These are phyloP conservation scores for Esteya vermicola DNA, from an alignment of 2,329 filamentous ascomycete genomes.

Conservation along the genomic window DNA sequence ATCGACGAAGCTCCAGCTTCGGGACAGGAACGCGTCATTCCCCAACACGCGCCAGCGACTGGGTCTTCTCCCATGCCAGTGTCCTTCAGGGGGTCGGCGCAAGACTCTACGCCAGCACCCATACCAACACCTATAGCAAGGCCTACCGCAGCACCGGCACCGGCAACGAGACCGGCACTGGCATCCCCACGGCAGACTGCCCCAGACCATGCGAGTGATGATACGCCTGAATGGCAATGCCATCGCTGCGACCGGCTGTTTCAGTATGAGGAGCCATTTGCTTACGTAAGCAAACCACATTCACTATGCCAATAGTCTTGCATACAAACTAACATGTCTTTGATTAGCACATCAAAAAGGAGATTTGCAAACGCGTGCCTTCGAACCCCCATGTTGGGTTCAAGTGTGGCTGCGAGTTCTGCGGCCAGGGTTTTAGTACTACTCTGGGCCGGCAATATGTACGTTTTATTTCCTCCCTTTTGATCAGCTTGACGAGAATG, in stretches of 20 bases:
- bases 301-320: not conserved
- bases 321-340: not conserved
- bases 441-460: slow-evolving; percentile 26
- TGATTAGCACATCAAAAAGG: slow-evolving; percentile 22
- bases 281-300: slow-evolving; percentile 16
- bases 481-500: too few species aligned
- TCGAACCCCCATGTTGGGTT: slow-evolving; percentile 14
- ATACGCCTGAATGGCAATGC: slow-evolving; percentile 14
- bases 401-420: slow-evolving; percentile 27
- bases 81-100: too few species aligned
- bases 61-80: too few species aligned
- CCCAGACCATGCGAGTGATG: too few species aligned
- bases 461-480: slow-evolving; percentile 10
- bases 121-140: too few species aligned
- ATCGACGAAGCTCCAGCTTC: slow-evolving; percentile 26
- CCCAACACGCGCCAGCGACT: slow-evolving; percentile 3
- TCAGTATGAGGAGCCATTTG: slow-evolving; percentile 15
- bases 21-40: slow-evolving; percentile 23
- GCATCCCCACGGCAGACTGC: not conserved
- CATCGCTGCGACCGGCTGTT: slow-evolving; percentile 20
- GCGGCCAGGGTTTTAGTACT: slow-evolving; percentile 29
- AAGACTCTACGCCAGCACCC: too few species aligned
- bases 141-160: not conserved
- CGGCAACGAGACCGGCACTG: not conserved
- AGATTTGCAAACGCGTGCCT: slow-evolving; percentile 17